A percentile compares a stretch with the other conserved stretches of the same genome.
Evolutionary conservation across 2,329 filamentous ascomycete genomes (phyloP).

Genomic region (Talaromyces verruculosus): DNA sequence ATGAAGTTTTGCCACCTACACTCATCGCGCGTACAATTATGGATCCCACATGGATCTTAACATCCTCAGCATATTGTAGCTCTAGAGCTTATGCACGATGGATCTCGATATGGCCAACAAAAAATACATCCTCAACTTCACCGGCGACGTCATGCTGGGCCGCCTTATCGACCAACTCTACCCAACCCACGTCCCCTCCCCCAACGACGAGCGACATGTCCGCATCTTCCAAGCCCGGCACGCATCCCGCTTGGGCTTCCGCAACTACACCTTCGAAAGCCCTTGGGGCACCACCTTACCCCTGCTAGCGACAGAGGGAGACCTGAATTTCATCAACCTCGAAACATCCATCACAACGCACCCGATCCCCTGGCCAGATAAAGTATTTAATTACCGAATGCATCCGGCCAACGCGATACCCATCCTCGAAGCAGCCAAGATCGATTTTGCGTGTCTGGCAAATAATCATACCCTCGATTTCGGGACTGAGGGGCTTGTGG

Average conservation of each 20-base stretch:
- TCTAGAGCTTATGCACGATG: background rate
- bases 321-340: constrained; percentile 43
- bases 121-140: constrained; percentile 33
- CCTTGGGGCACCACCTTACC: constrained; percentile 41
- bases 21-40: too few species aligned
- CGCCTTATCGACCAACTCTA: constrained; percentile 44
- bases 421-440: constrained; percentile 32
- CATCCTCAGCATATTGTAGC: too few species aligned
- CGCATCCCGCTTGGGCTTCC: constrained; percentile 23
- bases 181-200: constrained; percentile 34
- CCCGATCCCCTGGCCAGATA: constrained; percentile 37
- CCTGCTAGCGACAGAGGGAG: constrained; percentile 29
- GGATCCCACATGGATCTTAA: too few species aligned
- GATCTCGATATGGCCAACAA: background rate
- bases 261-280: constrained; percentile 28
- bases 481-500: constrained; percentile 34
- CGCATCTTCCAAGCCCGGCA: constrained; percentile 24
- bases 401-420: constrained; percentile 38
- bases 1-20: background rate
- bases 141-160: constrained; percentile 46
- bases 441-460: constrained; percentile 39
- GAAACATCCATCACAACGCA: constrained; percentile 41
- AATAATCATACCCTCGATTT: constrained; percentile 46
- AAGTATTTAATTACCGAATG: constrained; percentile 45
- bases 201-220: constrained; percentile 28